A percentile compares a stretch with the other conserved stretches of the same genome.
phyloP scores from a whole-genome alignment of 805 yeast species.

The Blastobotrys attinorum region DNA sequence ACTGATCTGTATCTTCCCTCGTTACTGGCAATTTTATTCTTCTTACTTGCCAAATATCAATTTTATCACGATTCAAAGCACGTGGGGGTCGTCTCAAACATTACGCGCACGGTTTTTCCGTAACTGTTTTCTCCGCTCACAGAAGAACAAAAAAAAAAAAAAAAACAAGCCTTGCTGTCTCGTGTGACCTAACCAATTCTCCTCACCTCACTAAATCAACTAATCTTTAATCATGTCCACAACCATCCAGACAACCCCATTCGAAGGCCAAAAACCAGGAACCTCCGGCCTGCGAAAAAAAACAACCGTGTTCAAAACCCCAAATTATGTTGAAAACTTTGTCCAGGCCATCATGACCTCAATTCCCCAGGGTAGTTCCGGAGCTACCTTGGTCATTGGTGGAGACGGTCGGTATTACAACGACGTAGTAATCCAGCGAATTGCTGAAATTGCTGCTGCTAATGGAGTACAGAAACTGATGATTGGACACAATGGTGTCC shows the following conservation, averaged over 20 bases:
- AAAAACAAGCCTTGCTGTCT: no score
- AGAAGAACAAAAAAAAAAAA: no score
- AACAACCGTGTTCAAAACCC: conserved; percentile 73
- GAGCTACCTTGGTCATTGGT: conserved; percentile 78
- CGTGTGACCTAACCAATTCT: no score
- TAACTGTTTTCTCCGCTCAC: no score
- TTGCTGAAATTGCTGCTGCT: conserved; percentile 79
- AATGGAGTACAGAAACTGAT: conserved; percentile 82
- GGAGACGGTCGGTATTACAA: conserved; percentile 97
- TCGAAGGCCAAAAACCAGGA: conserved; percentile 92
- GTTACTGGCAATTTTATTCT: no score
- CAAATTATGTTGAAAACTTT: conserved; percentile 86
- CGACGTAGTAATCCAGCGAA: conserved; percentile 68
- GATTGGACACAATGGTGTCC: conserved; percentile 78
- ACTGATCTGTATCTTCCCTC: no score
- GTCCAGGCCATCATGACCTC: conserved; percentile 78
- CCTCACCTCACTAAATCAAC: no score
- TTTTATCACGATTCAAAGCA: no score
- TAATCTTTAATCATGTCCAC: no score
- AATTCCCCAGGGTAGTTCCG: conserved; percentile 81
- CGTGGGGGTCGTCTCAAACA: no score
- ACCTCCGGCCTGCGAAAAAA: conserved; percentile 95
- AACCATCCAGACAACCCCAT: conserved; percentile 61
- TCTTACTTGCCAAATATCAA: no score
- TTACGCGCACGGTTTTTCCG: no score